These are phyloP conservation scores for Parascedosporium putredinis DNA, from an alignment of 2,329 filamentous ascomycete genomes.

Conservation along the genomic window DNA sequence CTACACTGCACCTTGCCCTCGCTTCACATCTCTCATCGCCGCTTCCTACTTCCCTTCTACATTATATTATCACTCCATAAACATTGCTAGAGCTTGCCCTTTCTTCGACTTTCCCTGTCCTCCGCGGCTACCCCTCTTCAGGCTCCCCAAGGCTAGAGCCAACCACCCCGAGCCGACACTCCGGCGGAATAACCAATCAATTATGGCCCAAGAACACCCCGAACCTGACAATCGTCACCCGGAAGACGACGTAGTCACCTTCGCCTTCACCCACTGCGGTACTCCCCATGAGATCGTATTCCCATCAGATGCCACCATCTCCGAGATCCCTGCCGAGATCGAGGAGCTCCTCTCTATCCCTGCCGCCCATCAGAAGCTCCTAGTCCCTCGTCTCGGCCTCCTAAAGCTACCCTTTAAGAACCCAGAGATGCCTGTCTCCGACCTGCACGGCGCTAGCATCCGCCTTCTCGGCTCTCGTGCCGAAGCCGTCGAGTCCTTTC, in stretches of 20 bases:
- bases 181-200: background rate
- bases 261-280: slow-evolving; percentile 37
- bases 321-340: slow-evolving; percentile 51
- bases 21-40: too few relatives aligned
- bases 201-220: background rate
- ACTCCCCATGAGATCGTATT: slow-evolving; percentile 33
- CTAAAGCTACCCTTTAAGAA: slow-evolving; percentile 13
- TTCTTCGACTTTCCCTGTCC: background rate
- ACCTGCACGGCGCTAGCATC: slow-evolving; percentile 11
- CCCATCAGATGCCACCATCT: slow-evolving; percentile 33
- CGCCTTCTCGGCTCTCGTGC: slow-evolving; percentile 6
- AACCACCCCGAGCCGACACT: background rate
- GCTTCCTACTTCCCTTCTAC: too few relatives aligned
- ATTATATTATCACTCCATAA: too few relatives aligned
- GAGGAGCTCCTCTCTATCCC: slow-evolving; percentile 48
- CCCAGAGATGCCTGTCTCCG: slow-evolving; percentile 18
- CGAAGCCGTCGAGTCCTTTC: background rate
- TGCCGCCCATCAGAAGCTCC: slow-evolving; percentile 54
- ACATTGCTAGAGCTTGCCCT: background rate
- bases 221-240: slow-evolving; percentile 9
- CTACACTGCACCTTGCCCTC: background rate
- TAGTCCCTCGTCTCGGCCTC: slow-evolving; percentile 33
- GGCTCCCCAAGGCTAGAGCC: background rate
- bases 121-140: background rate
- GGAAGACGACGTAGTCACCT: slow-evolving; percentile 24